Evolutionary conservation across 495 filamentous ascomycete genomes (phyloP), one percentile per base, ranked within the genome.

Genomic region (Penicillium simplicissimum): DNA sequence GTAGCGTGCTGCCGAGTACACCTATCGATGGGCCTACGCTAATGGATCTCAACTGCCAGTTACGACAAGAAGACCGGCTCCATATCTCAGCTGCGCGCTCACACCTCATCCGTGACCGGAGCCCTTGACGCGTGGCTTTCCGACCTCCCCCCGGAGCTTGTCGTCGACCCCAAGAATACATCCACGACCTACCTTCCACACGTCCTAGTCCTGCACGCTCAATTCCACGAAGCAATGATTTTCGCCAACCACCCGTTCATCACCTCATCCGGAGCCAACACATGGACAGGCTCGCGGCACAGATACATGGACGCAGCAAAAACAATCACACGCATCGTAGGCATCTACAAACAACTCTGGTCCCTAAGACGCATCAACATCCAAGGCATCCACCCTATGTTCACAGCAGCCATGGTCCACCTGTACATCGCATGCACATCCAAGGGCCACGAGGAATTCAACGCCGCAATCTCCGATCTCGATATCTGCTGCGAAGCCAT

Each of bases 381-480:
- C 33, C 45, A 59, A 15, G 31, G 31, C 17, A 59, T 59, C 14
- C 57, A 59, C 49, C 57, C 57, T 1, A 59, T 59, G 57, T 53
- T 59, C 15, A 59, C 57, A 10, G 57, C 57, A 11, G 43, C 57
- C 4, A 59, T 59, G 28, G 57, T 59, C 4, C 57, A 59, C 31
- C 33, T 59, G 4, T 59, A 59, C n/a, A 40, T 59, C 14, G 57
- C 57, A n/a, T 59, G 57, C 23, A 59, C 57, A 15, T 51, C 45
- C 7, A 35, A 40, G 15, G 13, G 45, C 21, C n/a, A 31, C 7
- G 57, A 59, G 8, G 43, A 51, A 17, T 59, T 36, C 21, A 40
- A 14, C 11, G n/a, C 21, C 3, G 57, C 57, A 8, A 38, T 59
- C 8, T 51, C 57, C 1, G 57, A 59, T 35, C 57, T 59, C 33